Percentiles rank a stretch among this genome's conserved stretches.
These are phyloP conservation scores for Boletus tomentosulus DNA, from an alignment of 768 basidiomycete species.

Conservation along the genomic window DNA sequence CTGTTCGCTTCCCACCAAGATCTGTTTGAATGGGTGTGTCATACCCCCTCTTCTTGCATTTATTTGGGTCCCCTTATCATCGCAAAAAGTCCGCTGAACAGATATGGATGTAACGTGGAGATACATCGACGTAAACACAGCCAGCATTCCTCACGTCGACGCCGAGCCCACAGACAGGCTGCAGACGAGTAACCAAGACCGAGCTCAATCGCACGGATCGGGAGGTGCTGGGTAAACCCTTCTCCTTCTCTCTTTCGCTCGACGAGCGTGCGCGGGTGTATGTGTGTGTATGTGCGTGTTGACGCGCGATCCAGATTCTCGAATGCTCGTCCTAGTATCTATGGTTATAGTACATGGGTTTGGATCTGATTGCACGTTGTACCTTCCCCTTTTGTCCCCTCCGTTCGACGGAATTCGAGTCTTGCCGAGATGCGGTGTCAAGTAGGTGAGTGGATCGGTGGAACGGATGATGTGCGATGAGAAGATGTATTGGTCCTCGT, in stretches of 20 bases:
- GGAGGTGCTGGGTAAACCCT: background rate
- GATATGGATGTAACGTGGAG: background rate
- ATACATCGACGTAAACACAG: constrained; percentile 47
- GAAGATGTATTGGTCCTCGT: background rate
- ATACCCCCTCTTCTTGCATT: background rate
- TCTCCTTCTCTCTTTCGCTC: background rate
- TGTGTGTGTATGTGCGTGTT: constrained; percentile 2
- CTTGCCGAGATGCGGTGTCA: constrained; percentile 39
- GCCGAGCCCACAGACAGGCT: background rate
- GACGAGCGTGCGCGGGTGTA: background rate
- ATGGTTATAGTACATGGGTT: constrained; percentile 7
- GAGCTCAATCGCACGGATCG: background rate
- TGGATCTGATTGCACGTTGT: background rate
- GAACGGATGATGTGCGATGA: background rate
- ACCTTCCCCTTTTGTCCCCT: background rate
- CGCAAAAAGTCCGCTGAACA: constrained; percentile 13
- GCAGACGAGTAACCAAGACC: background rate
- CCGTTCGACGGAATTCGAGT: background rate
- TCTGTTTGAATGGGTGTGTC: background rate
- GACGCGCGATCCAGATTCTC: background rate
- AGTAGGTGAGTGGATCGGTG: constrained; percentile 37
- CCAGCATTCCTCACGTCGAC: background rate
- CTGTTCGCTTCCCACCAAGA: background rate
- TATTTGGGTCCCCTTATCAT: constrained; percentile 6
- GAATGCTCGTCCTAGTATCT: background rate